Base-by-base conservation (phyloP, 176 grass and related monocot species). In the Musa troglodytarum region DNA sequence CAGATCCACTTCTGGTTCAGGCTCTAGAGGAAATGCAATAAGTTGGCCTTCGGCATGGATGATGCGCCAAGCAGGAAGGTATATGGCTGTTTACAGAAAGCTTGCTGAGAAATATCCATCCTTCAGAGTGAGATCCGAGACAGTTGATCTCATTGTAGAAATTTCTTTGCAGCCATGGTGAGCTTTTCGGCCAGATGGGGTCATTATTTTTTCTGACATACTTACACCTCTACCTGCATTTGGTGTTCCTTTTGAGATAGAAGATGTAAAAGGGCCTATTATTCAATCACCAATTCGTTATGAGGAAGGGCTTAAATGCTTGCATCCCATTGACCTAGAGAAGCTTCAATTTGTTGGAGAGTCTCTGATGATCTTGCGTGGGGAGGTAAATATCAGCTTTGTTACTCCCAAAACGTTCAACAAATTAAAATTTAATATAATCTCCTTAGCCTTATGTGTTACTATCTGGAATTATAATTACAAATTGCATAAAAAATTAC, bases 41-140 rank as follows among this genome's bases (percentile, higher is more conserved):
- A 77, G 71, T 58, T 77, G 94, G 34, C 90, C 94, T 14, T 90
- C 94, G 51, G 88, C 94, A 53, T 98, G 94, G 94, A 98, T 98
- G 94, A 93, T 98, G 94, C 84, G 94, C 79, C 94, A 98, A 88
- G 94, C 94, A 22, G 88, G 94, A 54, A 88, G 94, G 62, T 98
- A 98, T 86, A 98, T 98, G 94, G 75, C 86, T 80, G 85, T 76
- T 73, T 98, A 98, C 84, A 84, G 90, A 85, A 87, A 92, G 43
- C 86, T 98, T 62, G 91, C 94, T 54, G 83, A 85, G 82, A 92
- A 87, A 68, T 86, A 98, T 75, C 90, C 94, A 8, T 98, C 94
- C 50, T 98, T 98, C 76, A 83, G 90, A 69, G 81, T 89, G 82
- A 87, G 94, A 61, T 98, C 94, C 25, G 94, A 98, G 90, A 93